Base-by-base conservation (phyloP, 2,329 filamentous ascomycete species). In the Fusarium tricinctum region DNA sequence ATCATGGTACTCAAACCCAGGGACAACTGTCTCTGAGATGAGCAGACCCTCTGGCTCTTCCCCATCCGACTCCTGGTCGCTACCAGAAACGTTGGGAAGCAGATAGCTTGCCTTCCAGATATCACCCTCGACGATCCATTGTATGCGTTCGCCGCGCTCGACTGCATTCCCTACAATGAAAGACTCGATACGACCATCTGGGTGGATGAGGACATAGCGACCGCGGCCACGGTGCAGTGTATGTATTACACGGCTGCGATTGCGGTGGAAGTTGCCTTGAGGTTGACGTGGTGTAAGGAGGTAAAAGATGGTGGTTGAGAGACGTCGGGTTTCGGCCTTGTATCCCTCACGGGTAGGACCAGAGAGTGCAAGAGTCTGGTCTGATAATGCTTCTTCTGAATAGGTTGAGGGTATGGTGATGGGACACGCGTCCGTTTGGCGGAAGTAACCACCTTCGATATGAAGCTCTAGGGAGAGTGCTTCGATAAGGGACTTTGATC, bases 101-200 rank as follows among this genome's bases (percentile, higher is more conserved):
- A 92, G 72, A 76, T 85, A 91, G 71, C 84, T 89, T 13, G 85
- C 86, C 78, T 92, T 92, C 74, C 85, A 92, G 75, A 88, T 87
- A 6, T 87, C 89, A 0, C 89, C 89, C 53, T 90, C 88, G 9
- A 92, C 89, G 62, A 91, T 81, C 89, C 89, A 92, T 75, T 91
- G 88, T 72, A 90, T 67, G 74, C 75, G 85, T 80, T 92, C 90
- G 1, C 89, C 89, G 1, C 73, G 77, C 6, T 79, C 80, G 7
- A 91, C 78, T 73, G 89, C 79, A 14, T 80, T 81, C 0, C 89
- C 90, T 2, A 92, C 90, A 5, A 89, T 76, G 69, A 90, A 92
- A 8, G 81, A 85, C 78, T 92, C 89, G n/a, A 91, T 77, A 17
- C 82, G 78, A 44, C 85, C 85, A 60, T 82, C 82, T 47, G 84